phyloP scores from a whole-genome alignment of 1,284 basidiomycete genomes.

The Puccinia polysora region DNA sequence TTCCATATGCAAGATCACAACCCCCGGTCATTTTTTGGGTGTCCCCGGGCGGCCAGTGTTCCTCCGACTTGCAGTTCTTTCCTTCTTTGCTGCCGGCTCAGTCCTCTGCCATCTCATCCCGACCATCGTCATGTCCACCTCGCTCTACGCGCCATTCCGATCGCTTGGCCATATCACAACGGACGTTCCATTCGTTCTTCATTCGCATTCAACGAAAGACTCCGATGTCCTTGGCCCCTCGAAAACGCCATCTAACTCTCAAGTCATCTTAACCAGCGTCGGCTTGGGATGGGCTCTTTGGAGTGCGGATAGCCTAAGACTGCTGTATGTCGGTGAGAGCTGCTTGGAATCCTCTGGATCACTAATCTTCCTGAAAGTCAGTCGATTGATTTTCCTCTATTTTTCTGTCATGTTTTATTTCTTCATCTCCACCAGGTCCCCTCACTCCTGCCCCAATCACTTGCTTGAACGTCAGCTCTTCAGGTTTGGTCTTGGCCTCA shows the following conservation, averaged over 20 bases:
- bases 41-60: too few species aligned
- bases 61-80: too few species aligned
- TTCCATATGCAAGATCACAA: too few species aligned
- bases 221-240: constrained; percentile 61
- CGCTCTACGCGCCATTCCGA: constrained; percentile 86
- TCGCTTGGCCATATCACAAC: constrained; percentile 90
- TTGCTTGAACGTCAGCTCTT: constrained; percentile 24
- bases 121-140: constrained; percentile 23
- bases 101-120: too few species aligned
- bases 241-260: constrained; percentile 47
- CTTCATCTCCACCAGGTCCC: constrained; percentile 18
- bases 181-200: constrained; percentile 80
- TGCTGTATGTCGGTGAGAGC: constrained; percentile 82
- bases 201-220: constrained; percentile 79
- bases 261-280: constrained; percentile 71
- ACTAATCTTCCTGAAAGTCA: too few species aligned
- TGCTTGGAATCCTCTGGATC: not conserved
- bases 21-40: too few species aligned
- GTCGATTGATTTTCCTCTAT: too few species aligned
- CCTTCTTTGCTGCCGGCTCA: too few species aligned
- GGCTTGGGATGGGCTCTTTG: constrained; percentile 92
- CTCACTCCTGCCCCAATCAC: constrained; percentile 37
- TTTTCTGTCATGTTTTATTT: not conserved
- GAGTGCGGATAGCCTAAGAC: constrained; percentile 86
- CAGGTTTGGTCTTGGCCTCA: constrained; percentile 36